phyloP scores from a whole-genome alignment of 1,139 yeast species.

The Sugiyamaella novakii region DNA sequence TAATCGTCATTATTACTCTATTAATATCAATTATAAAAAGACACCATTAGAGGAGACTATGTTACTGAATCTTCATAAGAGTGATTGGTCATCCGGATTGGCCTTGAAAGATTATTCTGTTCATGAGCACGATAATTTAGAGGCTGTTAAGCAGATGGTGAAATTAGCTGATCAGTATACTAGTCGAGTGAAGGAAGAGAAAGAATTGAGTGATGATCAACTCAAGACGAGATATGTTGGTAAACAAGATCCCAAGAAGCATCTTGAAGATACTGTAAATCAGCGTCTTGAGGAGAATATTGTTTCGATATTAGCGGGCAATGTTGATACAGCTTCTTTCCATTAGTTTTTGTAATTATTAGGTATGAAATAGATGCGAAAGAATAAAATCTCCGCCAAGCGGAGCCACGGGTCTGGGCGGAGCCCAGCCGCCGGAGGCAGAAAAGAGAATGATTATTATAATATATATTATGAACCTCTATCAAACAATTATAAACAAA shows the following conservation, averaged over 20 bases:
- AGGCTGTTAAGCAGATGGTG: conserved; percentile 77
- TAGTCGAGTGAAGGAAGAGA: conserved; percentile 89
- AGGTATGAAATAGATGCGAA: too few relatives aligned
- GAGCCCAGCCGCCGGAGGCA: conserved; percentile 3
- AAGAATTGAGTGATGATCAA: conserved; percentile 83
- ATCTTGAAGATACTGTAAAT: conserved; percentile 87
- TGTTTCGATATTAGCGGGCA: conserved; percentile 81
- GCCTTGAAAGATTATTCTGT: conserved; percentile 74
- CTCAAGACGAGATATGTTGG: conserved; percentile 96
- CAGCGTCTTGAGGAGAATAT: conserved; percentile 85
- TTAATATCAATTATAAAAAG: conserved; percentile 92
- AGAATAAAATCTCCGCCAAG: too few relatives aligned
- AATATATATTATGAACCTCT: conserved; percentile 13
- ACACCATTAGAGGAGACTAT: conserved; percentile 91
- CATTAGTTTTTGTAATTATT: too few relatives aligned
- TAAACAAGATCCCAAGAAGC: conserved; percentile 98
- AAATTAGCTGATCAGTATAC: conserved; percentile 90
- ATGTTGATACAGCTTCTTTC: conserved; percentile 72
- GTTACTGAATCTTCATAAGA: conserved; percentile 92
- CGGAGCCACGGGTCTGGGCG: not conserved
- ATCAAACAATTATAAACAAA: conserved; percentile 6
- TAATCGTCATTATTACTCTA: conserved; percentile 94
- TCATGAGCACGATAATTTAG: conserved; percentile 74
- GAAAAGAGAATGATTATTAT: conserved; percentile 3
- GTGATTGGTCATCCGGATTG: conserved; percentile 94